Base-by-base conservation (phyloP, 352 stramenopile genomes). In the Globisporangium heterothallicum region DNA sequence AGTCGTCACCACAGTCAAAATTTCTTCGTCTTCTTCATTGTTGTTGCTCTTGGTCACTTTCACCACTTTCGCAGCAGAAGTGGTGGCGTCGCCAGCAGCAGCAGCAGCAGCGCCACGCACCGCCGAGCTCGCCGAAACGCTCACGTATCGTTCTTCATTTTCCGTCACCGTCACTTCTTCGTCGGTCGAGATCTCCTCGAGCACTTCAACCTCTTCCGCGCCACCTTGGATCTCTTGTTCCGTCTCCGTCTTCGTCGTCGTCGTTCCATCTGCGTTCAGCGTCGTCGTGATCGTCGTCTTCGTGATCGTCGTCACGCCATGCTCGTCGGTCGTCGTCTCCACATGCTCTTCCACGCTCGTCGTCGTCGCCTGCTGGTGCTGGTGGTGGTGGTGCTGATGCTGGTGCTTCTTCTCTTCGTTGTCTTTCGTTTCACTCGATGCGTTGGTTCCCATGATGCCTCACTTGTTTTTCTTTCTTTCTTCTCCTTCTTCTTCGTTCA, bases 161-260 rank as follows among this genome's bases (percentile, higher is more conserved):
- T 54, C 48, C 24, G 48, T 40, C n/a, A 54, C 48, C 14, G 12
- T 24, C 24, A 42, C 27, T n/a, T 56, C 49, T 10, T 56, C 49
- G 49, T 56, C 49, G 26, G 38, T 56, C 40, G 49, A 49, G 49
- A 56, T 19, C 42, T 58, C 52, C 32, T 58, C 52, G 34, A 46
- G n/a, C 42, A 58, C 42, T 34, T 58, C 42, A 1, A 34, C 19
- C 18, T 32, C 18, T 24, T 50, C 50, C 6, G 10, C 66, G 49
- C 62, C 66, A 32, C 50, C 51, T 26, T 69, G 21, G 42, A 64
- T 36, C 10, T 59, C 53, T 19, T 44, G 42, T 19, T 38, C 36
- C 5, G 38, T 47, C 48, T 30, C 41, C 34, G 47, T 24, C 46
- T 19, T 25, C 13, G 56, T 59, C 53, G 53, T 48, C 35, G 43